A percentile compares a stretch with the other conserved stretches of the same genome.
These are phyloP conservation scores for Chalaropsis ovoidea DNA, from an alignment of 2,329 filamentous ascomycete species.

Conservation along the genomic window DNA sequence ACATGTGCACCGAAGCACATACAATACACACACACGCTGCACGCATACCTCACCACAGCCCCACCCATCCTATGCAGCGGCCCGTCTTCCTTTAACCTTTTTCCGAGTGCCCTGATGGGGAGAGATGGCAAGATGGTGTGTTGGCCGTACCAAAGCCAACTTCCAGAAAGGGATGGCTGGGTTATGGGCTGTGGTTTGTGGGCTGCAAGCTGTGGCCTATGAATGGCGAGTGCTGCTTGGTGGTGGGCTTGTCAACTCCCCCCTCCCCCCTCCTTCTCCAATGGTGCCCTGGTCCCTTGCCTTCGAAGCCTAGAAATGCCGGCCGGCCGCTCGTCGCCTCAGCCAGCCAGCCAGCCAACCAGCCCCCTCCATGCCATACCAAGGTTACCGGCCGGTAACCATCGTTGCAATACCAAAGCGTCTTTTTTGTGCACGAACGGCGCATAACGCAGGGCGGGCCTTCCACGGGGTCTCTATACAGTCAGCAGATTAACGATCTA, in stretches of 20 bases:
- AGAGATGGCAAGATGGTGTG: background rate
- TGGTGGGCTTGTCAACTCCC: slow-evolving; percentile 7
- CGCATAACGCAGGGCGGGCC: too few relatives aligned
- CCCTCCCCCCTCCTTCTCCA: background rate
- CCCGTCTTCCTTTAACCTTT: background rate
- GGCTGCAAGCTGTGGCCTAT: background rate
- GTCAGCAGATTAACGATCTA: too few relatives aligned
- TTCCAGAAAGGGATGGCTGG: background rate
- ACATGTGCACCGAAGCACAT: background rate
- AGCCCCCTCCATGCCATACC: background rate
- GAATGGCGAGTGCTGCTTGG: background rate
- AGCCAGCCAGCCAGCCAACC: background rate
- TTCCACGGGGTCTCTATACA: too few relatives aligned
- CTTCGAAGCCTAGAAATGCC: background rate
- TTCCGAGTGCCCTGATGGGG: background rate
- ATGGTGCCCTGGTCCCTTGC: slow-evolving; percentile 9
- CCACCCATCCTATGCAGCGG: background rate
- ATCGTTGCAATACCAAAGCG: too few relatives aligned
- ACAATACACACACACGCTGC: background rate
- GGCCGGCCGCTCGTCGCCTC: background rate
- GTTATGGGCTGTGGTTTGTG: background rate
- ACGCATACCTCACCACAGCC: background rate
- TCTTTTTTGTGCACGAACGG: too few relatives aligned
- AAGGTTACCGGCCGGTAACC: background rate
- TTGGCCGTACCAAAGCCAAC: background rate